A percentile compares a stretch with the other conserved stretches of the same genome.
Evolutionary conservation across 306 rosid species (phyloP).

Genomic region (Lathyrus aphaca): DNA sequence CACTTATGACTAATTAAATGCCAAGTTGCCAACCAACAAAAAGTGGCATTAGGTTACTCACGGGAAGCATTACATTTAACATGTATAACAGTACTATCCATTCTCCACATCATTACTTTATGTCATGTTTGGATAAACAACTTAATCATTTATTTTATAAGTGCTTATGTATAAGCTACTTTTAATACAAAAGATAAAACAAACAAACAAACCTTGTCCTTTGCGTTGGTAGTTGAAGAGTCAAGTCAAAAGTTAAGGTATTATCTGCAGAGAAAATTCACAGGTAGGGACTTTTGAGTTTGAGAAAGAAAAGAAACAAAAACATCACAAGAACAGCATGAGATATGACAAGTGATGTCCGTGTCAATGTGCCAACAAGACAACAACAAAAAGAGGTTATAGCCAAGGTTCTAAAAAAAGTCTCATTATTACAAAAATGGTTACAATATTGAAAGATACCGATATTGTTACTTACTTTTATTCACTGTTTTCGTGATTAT

Average conservation of each 20-base stretch:
- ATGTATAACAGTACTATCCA: constrained; percentile 54
- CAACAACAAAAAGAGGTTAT: neutral
- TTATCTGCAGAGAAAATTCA: constrained; percentile 60
- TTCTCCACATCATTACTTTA: constrained; percentile 36
- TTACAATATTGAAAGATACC: no score
- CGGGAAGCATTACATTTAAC: constrained; percentile 61
- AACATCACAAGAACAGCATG: constrained; percentile 77
- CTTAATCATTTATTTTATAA: neutral
- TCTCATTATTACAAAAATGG: no score
- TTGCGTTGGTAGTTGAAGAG: constrained; percentile 50
- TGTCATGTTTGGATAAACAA: neutral
- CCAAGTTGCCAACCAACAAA: constrained; percentile 83
- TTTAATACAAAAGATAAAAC: neutral
- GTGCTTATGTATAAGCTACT: neutral
- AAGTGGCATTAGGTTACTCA: constrained; percentile 76
- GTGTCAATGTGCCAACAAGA: constrained; percentile 38
- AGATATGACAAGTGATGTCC: constrained; percentile 55
- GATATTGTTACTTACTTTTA: no score
- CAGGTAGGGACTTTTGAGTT: constrained; percentile 39
- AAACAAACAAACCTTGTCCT: constrained; percentile 51
- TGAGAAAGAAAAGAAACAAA: constrained; percentile 45
- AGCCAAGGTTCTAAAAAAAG: no score
- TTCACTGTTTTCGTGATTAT: no score
- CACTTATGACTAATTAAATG: constrained; percentile 57
- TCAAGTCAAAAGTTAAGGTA: constrained; percentile 49